phyloP scores from a whole-genome alignment of 495 filamentous ascomycete genomes.

The Penicillium argentinense region DNA sequence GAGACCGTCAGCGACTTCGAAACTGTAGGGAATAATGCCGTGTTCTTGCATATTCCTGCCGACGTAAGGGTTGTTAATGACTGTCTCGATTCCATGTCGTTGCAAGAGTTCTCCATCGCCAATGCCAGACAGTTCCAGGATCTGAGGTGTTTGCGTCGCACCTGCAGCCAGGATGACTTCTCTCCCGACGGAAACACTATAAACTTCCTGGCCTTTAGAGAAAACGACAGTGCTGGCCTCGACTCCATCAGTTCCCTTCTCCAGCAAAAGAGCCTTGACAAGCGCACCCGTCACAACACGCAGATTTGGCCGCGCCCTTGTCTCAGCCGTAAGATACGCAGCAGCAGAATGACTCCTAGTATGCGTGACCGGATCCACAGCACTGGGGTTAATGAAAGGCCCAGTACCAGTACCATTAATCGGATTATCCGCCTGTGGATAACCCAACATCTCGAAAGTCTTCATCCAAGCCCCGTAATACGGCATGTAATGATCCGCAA shows the following conservation, averaged over 20 bases:
- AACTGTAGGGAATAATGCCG: slow-evolving; percentile 14
- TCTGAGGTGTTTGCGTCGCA: slow-evolving; percentile 50
- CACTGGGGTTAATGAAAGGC: slow-evolving; percentile 14
- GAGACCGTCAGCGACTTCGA: slow-evolving; percentile 15
- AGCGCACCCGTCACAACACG: slow-evolving; percentile 26
- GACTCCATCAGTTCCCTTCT: slow-evolving; percentile 1
- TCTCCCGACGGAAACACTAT: slow-evolving; percentile 45
- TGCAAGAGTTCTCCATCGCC: slow-evolving; percentile 30
- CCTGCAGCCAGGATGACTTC: slow-evolving; percentile 64
- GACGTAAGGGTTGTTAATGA: slow-evolving; percentile 40
- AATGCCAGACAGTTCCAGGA: slow-evolving; percentile 65
- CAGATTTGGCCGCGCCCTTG: slow-evolving; percentile 10
- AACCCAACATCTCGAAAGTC: slow-evolving; percentile 18
- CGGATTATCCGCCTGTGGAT: slow-evolving; percentile 18
- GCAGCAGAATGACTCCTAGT: slow-evolving; percentile 44
- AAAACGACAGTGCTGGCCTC: slow-evolving; percentile 35
- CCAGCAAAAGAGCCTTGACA: slow-evolving; percentile 19
- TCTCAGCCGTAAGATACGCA: slow-evolving; percentile 12
- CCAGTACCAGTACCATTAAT: slow-evolving; percentile 16
- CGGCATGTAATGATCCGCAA: slow-evolving; percentile 19
- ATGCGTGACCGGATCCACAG: slow-evolving; percentile 16
- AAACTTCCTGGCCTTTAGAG: slow-evolving; percentile 16
- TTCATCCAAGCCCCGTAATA: slow-evolving; percentile 27
- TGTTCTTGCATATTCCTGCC: slow-evolving; percentile 55
- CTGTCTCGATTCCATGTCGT: slow-evolving; percentile 6